Base-by-base conservation (phyloP, 1,139 yeast species). In the Saccharomyces hybrid region DNA sequence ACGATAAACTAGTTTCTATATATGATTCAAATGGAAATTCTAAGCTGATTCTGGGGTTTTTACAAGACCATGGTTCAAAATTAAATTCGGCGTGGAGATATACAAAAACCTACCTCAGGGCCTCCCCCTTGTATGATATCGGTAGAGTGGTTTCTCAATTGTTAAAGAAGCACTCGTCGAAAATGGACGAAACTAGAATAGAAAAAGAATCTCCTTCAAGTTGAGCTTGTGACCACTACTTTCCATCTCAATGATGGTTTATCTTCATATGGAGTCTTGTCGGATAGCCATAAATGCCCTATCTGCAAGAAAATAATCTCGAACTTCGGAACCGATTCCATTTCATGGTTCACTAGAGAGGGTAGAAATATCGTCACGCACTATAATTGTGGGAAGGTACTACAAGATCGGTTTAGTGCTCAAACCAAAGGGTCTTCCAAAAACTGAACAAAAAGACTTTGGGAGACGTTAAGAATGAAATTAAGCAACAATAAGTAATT, bases 261-360 rank as follows among this genome's bases (percentile, higher is more conserved):
- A 28, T 55, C 69, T 1, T 51, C 56, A 19, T 62, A 60, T 47
- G 53, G 54, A 5, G 56, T 56, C 2, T 21, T 68, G 28, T 56
- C 57, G 16, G 68, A 66, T 24, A 59, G 52, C n/a, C 58, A 58
- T 9, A 62, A 51, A 31, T 68, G 72, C 51, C 56, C 54, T 14
- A 52, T 67, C n/a, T 68, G 72, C 53, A 58, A 59, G 46, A 67
- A 62, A 51, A 26, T 38, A 1, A 59, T 67, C 34, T 52, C 59
- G 1, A 53, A 57, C 5, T 54, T 55, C 6, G 52, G 58, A 1
- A 60, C 63, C 5, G 71, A 66, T 24, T 58, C 59, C 6, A 56
- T 63, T 16, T 52, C 60, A 5, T 59, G 66, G 61, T 60, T 61
- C 47, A 54, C 58, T 14, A 52, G 56, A n/a, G 54, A 58, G 47